Evolutionary conservation across 768 basidiomycete genomes (phyloP), one percentile per base, ranked within the genome.

Genomic region (Boletus rubescentipes): DNA sequence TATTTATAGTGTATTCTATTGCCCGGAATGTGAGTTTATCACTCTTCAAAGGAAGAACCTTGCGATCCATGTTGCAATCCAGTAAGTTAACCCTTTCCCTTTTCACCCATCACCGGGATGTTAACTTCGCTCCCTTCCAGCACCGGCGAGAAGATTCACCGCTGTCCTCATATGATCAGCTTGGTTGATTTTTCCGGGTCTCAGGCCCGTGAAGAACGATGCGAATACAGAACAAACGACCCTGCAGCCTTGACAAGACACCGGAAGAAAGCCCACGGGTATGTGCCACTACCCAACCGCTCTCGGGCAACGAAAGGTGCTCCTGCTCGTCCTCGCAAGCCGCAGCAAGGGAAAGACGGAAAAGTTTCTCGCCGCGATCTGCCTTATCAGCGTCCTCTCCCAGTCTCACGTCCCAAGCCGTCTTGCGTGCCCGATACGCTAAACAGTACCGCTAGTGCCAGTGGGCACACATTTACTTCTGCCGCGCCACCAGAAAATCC

Each of bases 231-330:
- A 32, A 71, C 69, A 2, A 18, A 53, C 5, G 66, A 69, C 38
- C 65, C 70, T 11, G 66, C 67, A 0, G 53, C 64, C 31, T 41
- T 71, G 8, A 55, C 67, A 6, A 67, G 51, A 41, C 66, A 71
- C 45, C 58, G 70, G 8, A 61, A 64, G 40, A 48, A 41, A 14
- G 18, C 20, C 16, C 70, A 71, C 16, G 61, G 52, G 1, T 55
- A 69, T 35, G 18, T 59, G 14, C 63, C 69, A 9, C 49, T 44
- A 2, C 39, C 40, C 6, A 43, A 38, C 39, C 65, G 55, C 16
- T 4, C 35, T 29, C 50, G 51, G 26, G 26, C 26, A 3, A 6
- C n/a, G 18, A 10, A 43, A 12, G 1, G 18, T 30, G 15, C 3
- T 32, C 5, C 43, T 5, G 7, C 31, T 8, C 3, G 29, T 5